Percentiles rank a stretch among this genome's conserved stretches.
Evolutionary conservation across 257 asterid species (phyloP).

Genomic region (Capsicum rhomboideum): DNA sequence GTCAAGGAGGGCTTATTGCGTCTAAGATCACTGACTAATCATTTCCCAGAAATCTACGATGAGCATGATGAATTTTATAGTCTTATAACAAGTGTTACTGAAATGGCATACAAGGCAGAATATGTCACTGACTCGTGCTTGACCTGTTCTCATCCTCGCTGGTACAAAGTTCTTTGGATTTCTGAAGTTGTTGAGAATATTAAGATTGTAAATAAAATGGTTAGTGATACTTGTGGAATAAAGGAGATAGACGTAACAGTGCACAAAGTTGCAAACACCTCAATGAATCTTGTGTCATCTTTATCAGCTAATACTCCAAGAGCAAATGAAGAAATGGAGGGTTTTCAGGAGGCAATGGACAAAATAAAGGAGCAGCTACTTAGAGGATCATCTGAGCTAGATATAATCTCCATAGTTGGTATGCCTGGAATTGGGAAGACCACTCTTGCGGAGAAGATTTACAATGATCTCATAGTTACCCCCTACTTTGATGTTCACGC

Average conservation of each 20-base stretch:
- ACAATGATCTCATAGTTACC: neutral
- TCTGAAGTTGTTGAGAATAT: constrained; percentile 4
- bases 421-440: constrained; percentile 4
- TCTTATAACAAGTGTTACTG: neutral
- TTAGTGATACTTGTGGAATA: neutral
- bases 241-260: neutral
- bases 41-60: neutral
- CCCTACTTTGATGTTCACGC: neutral
- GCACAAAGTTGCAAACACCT: neutral
- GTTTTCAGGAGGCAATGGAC: neutral
- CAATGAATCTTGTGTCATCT: neutral
- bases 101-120: neutral
- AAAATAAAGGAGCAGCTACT: neutral
- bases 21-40: neutral
- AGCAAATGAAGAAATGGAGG: neutral
- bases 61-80: neutral
- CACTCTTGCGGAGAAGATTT: neutral
- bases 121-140: constrained; percentile 6
- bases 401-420: constrained; percentile 4
- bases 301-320: neutral
- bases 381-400: neutral
- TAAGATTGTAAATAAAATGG: neutral
- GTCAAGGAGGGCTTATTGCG: neutral
- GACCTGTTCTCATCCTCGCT: neutral
- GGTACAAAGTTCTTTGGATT: neutral